A percentile compares a stretch with the other conserved stretches of the same genome.
These are phyloP conservation scores for Cadophora gregata DNA, from an alignment of 2,329 filamentous ascomycete genomes.

Conservation along the genomic window DNA sequence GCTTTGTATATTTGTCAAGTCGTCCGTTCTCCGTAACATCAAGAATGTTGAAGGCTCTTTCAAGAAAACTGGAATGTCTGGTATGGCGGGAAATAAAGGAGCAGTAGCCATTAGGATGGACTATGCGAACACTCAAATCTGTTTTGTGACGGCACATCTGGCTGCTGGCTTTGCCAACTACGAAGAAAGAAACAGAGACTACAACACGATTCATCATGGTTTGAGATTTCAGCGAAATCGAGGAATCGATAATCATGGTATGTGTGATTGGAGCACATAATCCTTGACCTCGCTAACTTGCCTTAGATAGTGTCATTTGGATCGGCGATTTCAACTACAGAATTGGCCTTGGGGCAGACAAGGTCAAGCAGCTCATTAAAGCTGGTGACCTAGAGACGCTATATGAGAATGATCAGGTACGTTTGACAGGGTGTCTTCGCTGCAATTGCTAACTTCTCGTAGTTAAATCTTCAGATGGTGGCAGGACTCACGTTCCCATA, in stretches of 20 bases:
- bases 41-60: constrained; percentile 97
- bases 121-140: constrained; percentile 89
- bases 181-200: constrained; percentile 93
- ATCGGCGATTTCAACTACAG: constrained; percentile 98
- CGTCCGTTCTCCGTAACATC: constrained; percentile 77
- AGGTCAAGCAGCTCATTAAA: constrained; percentile 75
- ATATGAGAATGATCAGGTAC: constrained; percentile 89
- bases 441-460: neutral
- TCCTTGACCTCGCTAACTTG: constrained; percentile 34
- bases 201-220: constrained; percentile 71
- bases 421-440: constrained; percentile 19
- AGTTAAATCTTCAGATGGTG: constrained; percentile 96
- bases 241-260: constrained; percentile 88
- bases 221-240: constrained; percentile 90
- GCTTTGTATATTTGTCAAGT: constrained; percentile 87
- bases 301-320: constrained; percentile 79
- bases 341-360: constrained; percentile 83
- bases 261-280: constrained; percentile 23
- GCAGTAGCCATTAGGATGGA: constrained; percentile 96
- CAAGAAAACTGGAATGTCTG: constrained; percentile 93
- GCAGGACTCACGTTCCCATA: constrained; percentile 87
- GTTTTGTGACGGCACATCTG: constrained; percentile 95
- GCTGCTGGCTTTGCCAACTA: constrained; percentile 97
- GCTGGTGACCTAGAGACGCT: constrained; percentile 75
- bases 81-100: constrained; percentile 97